A percentile compares a stretch with the other conserved stretches of the same genome.
Conservation (phyloP, 1,139 yeast genomes). For the Pneumocystis oryctolagi region DNA sequence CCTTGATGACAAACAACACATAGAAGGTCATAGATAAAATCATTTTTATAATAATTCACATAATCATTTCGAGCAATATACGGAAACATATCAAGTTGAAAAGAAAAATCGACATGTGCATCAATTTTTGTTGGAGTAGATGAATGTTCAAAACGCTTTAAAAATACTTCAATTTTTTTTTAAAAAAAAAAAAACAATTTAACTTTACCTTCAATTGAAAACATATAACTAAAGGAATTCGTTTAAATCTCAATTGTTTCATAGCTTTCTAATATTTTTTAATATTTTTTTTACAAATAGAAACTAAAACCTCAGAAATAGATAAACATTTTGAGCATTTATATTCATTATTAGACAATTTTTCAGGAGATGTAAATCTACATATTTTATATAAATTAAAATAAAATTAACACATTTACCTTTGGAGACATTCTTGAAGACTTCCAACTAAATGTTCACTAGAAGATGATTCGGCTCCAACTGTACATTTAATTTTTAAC, state of each 20-base stretch:
- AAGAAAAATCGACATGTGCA: slow-evolving; percentile 55
- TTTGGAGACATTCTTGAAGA: slow-evolving; percentile 15
- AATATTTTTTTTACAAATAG: neutral
- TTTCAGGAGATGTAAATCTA: slow-evolving; percentile 1
- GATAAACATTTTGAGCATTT: slow-evolving; percentile 1
- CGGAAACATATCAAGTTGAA: slow-evolving; percentile 47
- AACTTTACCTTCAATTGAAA: slow-evolving; percentile 49
- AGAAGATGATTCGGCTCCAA: slow-evolving; percentile 1
- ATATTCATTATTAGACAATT: neutral
- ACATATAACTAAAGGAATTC: slow-evolving; percentile 61
- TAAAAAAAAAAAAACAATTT: neutral
- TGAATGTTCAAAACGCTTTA: slow-evolving; percentile 56
- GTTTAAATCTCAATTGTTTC: slow-evolving; percentile 53
- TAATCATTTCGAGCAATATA: neutral
- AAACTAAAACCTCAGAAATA: neutral
- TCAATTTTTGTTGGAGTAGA: slow-evolving; percentile 62
- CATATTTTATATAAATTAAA: neutral
- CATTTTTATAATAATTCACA: slow-evolving; percentile 33
- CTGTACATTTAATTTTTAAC: slow-evolving; percentile 22
- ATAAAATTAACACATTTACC: slow-evolving; percentile 6
- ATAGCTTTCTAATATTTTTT: slow-evolving; percentile 44
- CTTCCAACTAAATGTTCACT: neutral
- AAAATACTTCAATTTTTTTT: slow-evolving; percentile 4
- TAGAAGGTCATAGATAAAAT: slow-evolving; percentile 51
- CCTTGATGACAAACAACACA: slow-evolving; percentile 85